Conservation (phyloP, 1,284 basidiomycete species). For the Phylloporus sp. region DNA sequence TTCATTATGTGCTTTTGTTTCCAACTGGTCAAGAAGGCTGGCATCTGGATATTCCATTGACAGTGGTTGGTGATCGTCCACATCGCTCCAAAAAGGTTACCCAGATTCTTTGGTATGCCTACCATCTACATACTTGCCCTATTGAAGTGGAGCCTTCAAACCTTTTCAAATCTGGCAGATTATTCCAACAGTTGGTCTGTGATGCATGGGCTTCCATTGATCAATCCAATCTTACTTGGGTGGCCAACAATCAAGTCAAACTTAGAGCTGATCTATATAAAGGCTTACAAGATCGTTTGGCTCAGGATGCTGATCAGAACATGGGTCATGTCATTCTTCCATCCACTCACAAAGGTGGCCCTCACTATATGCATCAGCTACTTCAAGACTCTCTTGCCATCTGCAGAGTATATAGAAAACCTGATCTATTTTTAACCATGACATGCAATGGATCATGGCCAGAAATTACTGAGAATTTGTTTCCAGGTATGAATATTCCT, state of each 20-base stretch:
- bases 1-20: slow-evolving; percentile 48
- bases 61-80: not conserved
- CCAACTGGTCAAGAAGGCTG: slow-evolving; percentile 42
- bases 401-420: slow-evolving; percentile 9
- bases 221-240: slow-evolving; percentile 36
- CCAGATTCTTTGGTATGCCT: slow-evolving; percentile 21
- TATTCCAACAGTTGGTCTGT: slow-evolving; percentile 34
- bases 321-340: not conserved
- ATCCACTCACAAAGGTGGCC: not conserved
- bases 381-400: slow-evolving; percentile 16
- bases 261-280: slow-evolving; percentile 39
- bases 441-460: slow-evolving; percentile 47
- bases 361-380: slow-evolving; percentile 5
- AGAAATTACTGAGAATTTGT: slow-evolving; percentile 45
- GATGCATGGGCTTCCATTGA: slow-evolving; percentile 39
- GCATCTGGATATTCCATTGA: slow-evolving; percentile 25
- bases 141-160: slow-evolving; percentile 6
- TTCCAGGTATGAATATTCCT: slow-evolving; percentile 24
- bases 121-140: slow-evolving; percentile 7
- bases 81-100: slow-evolving; percentile 18
- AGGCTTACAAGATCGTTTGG: slow-evolving; percentile 9
- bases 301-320: slow-evolving; percentile 3
- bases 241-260: slow-evolving; percentile 38
- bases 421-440: slow-evolving; percentile 15
- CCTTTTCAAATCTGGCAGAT: slow-evolving; percentile 41